Base-by-base conservation (phyloP, 2,329 filamentous ascomycete species). In the Westerdykella sp. region DNA sequence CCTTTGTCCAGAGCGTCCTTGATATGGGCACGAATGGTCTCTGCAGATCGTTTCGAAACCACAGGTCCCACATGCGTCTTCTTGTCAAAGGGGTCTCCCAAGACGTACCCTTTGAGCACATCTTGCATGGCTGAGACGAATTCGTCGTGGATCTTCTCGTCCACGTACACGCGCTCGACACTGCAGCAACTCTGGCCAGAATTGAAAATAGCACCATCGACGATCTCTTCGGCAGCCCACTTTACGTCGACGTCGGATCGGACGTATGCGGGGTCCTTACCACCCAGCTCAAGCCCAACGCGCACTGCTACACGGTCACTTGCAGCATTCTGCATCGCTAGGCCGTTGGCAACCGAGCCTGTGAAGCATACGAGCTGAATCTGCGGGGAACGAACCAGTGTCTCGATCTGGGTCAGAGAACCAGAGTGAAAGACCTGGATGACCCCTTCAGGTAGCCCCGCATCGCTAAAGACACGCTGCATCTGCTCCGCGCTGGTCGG, bases 131-230 rank as follows among this genome's bases (percentile, higher is more conserved):
- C 87, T 40, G 80, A 74, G 40, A 96, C 76, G 58, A 97, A 96
- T 11, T 79, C 71, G 58, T 95, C 88, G 65, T 96, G 82, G 39
- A 97, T 80, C 55, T 79, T 82, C 60, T 86, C 84, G 58, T 93
- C 82, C 5, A 97, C 90, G 59, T 97, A 97, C 15, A 97, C 81
- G 28, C 91, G 78, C 71, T 97, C 91, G 42, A 97, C 76, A 18
- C 88, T 86, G 69, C 91, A 97, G 74, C 91, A 97, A 65, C 88
- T 95, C 73, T 97, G 91, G n/a, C 91, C 91, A 40, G 90, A 95
- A 72, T 97, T 97, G 76, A 97, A 97, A 44, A 97, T 75, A n/a
- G 89, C 84, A 15, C 91, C 91, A 56, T 97, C 91, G 12, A 97
- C 88, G 57, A 97, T 93, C 69, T 96, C 89, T 54, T 86, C 89